Conservation (phyloP, 805 yeast species). For the Candida schatavii region DNA sequence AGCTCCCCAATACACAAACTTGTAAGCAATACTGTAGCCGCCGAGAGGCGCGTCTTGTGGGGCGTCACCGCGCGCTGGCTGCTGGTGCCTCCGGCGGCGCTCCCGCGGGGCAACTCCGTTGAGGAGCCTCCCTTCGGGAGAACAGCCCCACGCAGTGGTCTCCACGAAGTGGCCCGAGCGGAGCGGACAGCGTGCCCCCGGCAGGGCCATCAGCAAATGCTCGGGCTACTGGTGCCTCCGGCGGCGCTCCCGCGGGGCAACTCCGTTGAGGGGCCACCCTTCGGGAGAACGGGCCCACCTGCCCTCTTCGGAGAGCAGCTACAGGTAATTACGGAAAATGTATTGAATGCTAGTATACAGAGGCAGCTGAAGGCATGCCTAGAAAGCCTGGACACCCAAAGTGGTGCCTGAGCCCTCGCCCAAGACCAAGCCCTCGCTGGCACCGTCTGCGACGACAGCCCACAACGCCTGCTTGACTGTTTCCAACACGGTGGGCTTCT, state of each 20-base stretch:
- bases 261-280: no score
- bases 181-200: not conserved
- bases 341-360: slow-evolving; percentile 1
- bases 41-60: no score
- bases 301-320: no score
- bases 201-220: no score
- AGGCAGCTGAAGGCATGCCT: slow-evolving; percentile 12
- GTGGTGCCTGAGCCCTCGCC: slow-evolving; percentile 76
- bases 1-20: not conserved
- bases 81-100: no score
- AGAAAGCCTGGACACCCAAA: slow-evolving; percentile 68
- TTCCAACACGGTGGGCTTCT: slow-evolving; percentile 34
- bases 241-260: no score
- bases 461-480: slow-evolving; percentile 65
- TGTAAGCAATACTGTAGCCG: no score
- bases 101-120: not conserved
- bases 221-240: no score
- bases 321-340: no score
- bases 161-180: not conserved
- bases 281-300: no score
- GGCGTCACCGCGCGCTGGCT: no score
- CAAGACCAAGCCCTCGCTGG: slow-evolving; percentile 43
- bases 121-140: not conserved
- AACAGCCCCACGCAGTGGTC: not conserved
- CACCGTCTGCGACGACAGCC: slow-evolving; percentile 63